A percentile compares a stretch with the other conserved stretches of the same genome.
Evolutionary conservation across 176 grass and related monocot genomes (phyloP).

Genomic region (Areca catechu): DNA sequence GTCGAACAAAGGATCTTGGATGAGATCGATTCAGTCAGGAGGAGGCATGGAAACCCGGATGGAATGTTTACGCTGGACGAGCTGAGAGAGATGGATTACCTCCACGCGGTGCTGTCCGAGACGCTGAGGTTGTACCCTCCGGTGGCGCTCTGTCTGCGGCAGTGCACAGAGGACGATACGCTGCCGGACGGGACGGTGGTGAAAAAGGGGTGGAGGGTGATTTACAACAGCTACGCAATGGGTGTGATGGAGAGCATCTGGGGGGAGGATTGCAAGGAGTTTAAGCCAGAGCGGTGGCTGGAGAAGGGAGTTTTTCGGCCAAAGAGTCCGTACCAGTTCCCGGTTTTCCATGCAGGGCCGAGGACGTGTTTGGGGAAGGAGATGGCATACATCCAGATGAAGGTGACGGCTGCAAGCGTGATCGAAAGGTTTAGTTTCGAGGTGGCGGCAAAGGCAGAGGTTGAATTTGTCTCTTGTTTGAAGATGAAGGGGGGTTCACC

Average conservation of each 20-base stretch:
- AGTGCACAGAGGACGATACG: slow-evolving; percentile 31
- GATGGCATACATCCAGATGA: slow-evolving; percentile 80
- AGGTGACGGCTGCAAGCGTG: slow-evolving; percentile 45
- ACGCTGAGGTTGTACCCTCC: slow-evolving; percentile 71
- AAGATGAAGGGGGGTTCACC: slow-evolving; percentile 51
- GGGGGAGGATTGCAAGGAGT: slow-evolving; percentile 41
- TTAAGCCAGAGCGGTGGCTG: slow-evolving; percentile 56
- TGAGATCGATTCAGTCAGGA: slow-evolving; percentile 37
- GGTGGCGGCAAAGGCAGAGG: slow-evolving; percentile 17
- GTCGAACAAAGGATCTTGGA: slow-evolving; percentile 41
- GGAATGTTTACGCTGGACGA: slow-evolving; percentile 33
- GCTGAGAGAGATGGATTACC: slow-evolving; percentile 71
- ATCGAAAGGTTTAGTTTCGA: slow-evolving; percentile 25
- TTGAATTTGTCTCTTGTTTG: slow-evolving; percentile 28
- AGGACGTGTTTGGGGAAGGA: slow-evolving; percentile 70
- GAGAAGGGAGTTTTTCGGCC: slow-evolving; percentile 42
- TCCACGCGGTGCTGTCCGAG: slow-evolving; percentile 66
- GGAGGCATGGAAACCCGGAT: background rate
- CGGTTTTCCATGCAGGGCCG: slow-evolving; percentile 56
- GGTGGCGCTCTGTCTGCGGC: slow-evolving; percentile 27
- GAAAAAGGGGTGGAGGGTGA: slow-evolving; percentile 31
- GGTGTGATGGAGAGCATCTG: slow-evolving; percentile 44
- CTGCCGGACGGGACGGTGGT: slow-evolving; percentile 65
- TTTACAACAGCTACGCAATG: slow-evolving; percentile 50
- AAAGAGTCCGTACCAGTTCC: slow-evolving; percentile 46